Evolutionary conservation across 2,329 filamentous ascomycete genomes (phyloP).

Genomic region (Botrytis fragariae): DNA sequence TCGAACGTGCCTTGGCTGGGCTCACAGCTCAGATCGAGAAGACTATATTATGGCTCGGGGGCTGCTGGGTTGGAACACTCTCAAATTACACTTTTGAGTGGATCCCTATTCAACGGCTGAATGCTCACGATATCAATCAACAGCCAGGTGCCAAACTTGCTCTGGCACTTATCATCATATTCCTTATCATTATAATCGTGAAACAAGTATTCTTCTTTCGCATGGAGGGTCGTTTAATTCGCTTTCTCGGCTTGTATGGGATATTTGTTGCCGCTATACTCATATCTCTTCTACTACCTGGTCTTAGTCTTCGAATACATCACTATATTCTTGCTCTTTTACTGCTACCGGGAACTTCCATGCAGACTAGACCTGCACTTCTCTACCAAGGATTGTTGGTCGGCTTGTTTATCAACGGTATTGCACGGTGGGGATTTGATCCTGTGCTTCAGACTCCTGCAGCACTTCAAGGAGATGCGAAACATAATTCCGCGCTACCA

Average conservation of each 20-base stretch:
- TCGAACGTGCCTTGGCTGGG: slow-evolving; percentile 66
- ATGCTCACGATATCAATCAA: slow-evolving; percentile 79
- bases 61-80: slow-evolving; percentile 84
- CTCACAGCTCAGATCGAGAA: slow-evolving; percentile 86
- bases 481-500: slow-evolving; percentile 61
- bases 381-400: slow-evolving; percentile 87
- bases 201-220: slow-evolving; percentile 84
- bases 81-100: slow-evolving; percentile 95
- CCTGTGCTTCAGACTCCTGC: slow-evolving; percentile 79
- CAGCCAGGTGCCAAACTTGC: slow-evolving; percentile 88
- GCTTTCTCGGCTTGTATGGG: slow-evolving; percentile 74
- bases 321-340: slow-evolving; percentile 91
- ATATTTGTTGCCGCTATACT: slow-evolving; percentile 66
- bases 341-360: slow-evolving; percentile 80
- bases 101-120: slow-evolving; percentile 92
- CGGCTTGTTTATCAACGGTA: slow-evolving; percentile 90
- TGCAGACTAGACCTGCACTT: slow-evolving; percentile 82
- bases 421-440: slow-evolving; percentile 92
- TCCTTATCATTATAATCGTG: slow-evolving; percentile 65
- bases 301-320: slow-evolving; percentile 82
- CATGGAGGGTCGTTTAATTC: slow-evolving; percentile 75
- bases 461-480: slow-evolving; percentile 67
- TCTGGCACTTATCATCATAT: slow-evolving; percentile 71
- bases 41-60: slow-evolving; percentile 83
- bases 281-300: slow-evolving; percentile 68